Base-by-base conservation (phyloP, 169 alveolate genomes). In the Plasmodium gallinaceum region DNA sequence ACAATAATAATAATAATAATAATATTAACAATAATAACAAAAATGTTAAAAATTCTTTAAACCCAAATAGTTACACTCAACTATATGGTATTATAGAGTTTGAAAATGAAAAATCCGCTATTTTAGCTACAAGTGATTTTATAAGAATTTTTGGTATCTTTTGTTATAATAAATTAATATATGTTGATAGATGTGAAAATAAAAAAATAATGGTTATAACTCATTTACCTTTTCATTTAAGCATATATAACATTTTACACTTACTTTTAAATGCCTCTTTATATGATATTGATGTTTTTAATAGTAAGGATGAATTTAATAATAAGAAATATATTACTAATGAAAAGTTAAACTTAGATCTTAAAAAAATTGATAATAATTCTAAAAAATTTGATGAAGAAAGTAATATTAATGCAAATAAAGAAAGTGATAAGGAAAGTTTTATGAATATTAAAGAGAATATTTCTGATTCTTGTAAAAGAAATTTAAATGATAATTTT, bases 181-280 rank as follows among this genome's bases (percentile, higher is more conserved):
- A 80, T 68, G 90, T 80, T 66, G 90, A 80, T 80, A 80, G 52
- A 43, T 80, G 90, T 68, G 65, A 66, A 46, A 68, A 80, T 45
- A 80, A 80, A 80, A 80, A 80, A 5, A 65, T 80, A 12, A 80
- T 80, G 90, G 43, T 80, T 16, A 68, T 80, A 52, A 80, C 90
- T 10, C 90, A 80, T 71, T 61, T 80, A 22, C 90, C 90, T 5
- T 80, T 80, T 80, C 90, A 80, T 43, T 26, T 68, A 52, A 52
- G 66, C 14, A 68, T 80, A 54, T 80, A 80, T 46, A 80, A 80
- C 16, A 80, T 80, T 66, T 80, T 80, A 39, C 66, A 80, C 64
- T 22, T 80, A 32, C 61, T 80, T 18, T 57, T 68, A 42, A 80
- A 80, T 24, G 90, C 90, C 2, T 66, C 83, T 37, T 39, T 80